These are phyloP conservation scores for Saprolegnia diclina DNA, from an alignment of 352 stramenopile species.

Conservation along the genomic window DNA sequence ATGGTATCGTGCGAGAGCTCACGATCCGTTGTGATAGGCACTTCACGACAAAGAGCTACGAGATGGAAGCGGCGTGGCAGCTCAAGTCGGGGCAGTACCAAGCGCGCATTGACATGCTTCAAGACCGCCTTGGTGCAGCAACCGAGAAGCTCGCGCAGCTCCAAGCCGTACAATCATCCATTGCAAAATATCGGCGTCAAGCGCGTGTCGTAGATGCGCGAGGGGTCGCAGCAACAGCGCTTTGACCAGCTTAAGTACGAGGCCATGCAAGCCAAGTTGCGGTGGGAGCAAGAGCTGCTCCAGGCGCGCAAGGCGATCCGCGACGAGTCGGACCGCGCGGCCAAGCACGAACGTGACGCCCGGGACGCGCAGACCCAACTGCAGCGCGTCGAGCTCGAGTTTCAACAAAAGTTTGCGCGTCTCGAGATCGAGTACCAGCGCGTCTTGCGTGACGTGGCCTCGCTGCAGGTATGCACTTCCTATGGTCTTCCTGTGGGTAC, in stretches of 20 bases:
- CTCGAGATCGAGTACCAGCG: constrained; percentile 21
- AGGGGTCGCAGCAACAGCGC: constrained; percentile 1
- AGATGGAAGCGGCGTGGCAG: constrained; percentile 7
- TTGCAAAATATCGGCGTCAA: background rate
- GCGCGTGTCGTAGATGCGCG: background rate
- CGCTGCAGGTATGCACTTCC: background rate
- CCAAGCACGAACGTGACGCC: background rate
- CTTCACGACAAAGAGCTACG: background rate
- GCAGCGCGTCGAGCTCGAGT: background rate
- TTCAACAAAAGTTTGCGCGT: background rate
- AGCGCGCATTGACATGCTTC: constrained; percentile 2
- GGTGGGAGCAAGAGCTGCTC: constrained; percentile 19
- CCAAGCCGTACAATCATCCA: background rate
- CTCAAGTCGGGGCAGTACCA: background rate
- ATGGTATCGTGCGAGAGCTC: background rate
- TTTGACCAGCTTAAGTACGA: constrained; percentile 6
- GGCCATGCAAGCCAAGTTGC: constrained; percentile 14
- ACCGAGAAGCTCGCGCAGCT: background rate
- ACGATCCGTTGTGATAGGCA: background rate
- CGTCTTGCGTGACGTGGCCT: background rate
- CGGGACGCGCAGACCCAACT: background rate
- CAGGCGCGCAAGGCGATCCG: background rate
- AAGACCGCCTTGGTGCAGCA: background rate
- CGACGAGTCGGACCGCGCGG: background rate
- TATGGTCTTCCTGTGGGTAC: background rate